Conservation (phyloP, 2,329 filamentous ascomycete genomes). For the Ophiocordyceps australis region DNA sequence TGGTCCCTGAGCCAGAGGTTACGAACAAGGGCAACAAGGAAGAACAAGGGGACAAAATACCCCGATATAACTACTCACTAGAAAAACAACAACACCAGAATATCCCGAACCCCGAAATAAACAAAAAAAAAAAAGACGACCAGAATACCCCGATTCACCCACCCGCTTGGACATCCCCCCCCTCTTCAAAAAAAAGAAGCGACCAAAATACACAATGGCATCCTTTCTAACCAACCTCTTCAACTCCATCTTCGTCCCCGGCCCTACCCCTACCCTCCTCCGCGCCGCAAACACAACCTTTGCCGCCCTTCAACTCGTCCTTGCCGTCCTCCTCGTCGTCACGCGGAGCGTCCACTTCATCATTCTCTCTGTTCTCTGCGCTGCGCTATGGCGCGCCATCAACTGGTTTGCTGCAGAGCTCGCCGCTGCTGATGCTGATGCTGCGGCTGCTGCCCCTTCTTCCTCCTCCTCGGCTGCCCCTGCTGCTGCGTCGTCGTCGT, state of each 20-base stretch:
- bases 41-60: too few relatives aligned
- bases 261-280: constrained; percentile 73
- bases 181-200: not conserved
- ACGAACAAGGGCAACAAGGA: too few relatives aligned
- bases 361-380: constrained; percentile 62
- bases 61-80: too few relatives aligned
- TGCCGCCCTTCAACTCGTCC: constrained; percentile 62
- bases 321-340: constrained; percentile 56
- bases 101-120: too few relatives aligned
- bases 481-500: not conserved
- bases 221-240: constrained; percentile 60
- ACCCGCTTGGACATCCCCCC: too few relatives aligned
- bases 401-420: constrained; percentile 85
- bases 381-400: constrained; percentile 76
- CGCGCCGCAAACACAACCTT: constrained; percentile 84
- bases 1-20: too few relatives aligned
- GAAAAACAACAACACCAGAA: too few relatives aligned
- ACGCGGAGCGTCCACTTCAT: constrained; percentile 84
- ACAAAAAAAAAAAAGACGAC: not conserved
- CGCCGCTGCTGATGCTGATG: constrained; percentile 16
- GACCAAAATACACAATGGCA: constrained; percentile 23
- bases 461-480: constrained; percentile 1
- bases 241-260: constrained; percentile 85
- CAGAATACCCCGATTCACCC: too few relatives aligned
- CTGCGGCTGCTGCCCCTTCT: too few relatives aligned